Conservation (phyloP, 352 stramenopile genomes). For the Globisporangium spinosum region DNA sequence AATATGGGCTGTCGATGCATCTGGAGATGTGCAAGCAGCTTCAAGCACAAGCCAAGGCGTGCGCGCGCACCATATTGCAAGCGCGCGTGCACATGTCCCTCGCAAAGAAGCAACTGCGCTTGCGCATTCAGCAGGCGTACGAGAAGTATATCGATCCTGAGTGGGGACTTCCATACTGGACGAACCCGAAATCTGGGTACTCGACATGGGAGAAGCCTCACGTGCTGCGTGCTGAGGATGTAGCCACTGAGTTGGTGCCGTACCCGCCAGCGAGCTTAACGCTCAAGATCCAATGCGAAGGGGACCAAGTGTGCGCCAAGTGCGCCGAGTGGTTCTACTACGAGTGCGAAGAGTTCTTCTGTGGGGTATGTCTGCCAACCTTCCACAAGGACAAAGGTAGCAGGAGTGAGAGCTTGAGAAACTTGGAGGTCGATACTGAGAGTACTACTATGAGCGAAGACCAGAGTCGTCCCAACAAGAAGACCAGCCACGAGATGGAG, state of each 20-base stretch:
- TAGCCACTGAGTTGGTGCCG: slow-evolving; percentile 41
- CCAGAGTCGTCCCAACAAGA: background rate
- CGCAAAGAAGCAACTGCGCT: slow-evolving; percentile 27
- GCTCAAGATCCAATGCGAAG: slow-evolving; percentile 44
- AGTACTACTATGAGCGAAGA: background rate
- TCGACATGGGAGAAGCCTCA: slow-evolving; percentile 69
- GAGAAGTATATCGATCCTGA: slow-evolving; percentile 72
- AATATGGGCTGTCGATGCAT: slow-evolving; percentile 28
- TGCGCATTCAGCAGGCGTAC: slow-evolving; percentile 42
- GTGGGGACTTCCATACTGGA: slow-evolving; percentile 64
- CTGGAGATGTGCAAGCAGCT: slow-evolving; percentile 16
- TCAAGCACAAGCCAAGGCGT: slow-evolving; percentile 14
- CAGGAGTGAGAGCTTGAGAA: background rate
- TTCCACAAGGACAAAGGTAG: slow-evolving; percentile 37
- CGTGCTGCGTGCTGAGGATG: slow-evolving; percentile 48
- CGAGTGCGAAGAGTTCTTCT: slow-evolving; percentile 60
- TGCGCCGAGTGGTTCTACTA: slow-evolving; percentile 63
- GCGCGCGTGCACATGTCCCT: slow-evolving; percentile 27
- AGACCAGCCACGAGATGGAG: slow-evolving; percentile 34
- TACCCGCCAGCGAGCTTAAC: slow-evolving; percentile 34
- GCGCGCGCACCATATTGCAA: slow-evolving; percentile 36
- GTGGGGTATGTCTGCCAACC: slow-evolving; percentile 29
- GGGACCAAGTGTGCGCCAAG: slow-evolving; percentile 36
- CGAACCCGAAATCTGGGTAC: slow-evolving; percentile 58
- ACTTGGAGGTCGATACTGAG: background rate